A percentile compares a stretch with the other conserved stretches of the same genome.
phyloP scores from a whole-genome alignment of 148 eudicot genomes.

The Chenopodium berlandieri region DNA sequence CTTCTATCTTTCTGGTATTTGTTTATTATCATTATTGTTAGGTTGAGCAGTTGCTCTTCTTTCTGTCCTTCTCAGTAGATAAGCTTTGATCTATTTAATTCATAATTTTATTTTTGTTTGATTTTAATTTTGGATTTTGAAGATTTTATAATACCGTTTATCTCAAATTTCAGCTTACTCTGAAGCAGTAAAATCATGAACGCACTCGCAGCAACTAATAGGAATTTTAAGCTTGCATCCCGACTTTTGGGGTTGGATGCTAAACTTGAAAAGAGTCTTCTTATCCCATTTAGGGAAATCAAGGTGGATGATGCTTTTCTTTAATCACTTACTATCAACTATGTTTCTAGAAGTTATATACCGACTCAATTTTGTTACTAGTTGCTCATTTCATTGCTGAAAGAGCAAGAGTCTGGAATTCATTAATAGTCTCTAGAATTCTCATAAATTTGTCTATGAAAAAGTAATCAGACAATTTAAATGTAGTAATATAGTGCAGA shows the following conservation, averaged over 20 bases:
- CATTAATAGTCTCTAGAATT: not conserved
- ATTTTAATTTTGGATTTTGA: not conserved
- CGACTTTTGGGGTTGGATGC: conserved; percentile 82
- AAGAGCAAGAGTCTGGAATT: not conserved
- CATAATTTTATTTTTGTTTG: not conserved
- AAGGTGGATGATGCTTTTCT: conserved; percentile 47
- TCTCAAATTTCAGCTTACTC: conserved; percentile 14
- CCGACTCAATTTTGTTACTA: not conserved
- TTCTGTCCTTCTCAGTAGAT: not conserved
- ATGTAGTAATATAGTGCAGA: not conserved
- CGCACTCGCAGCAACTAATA: conserved; percentile 94
- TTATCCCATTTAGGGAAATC: conserved; percentile 95
- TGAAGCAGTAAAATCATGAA: conserved; percentile 51
- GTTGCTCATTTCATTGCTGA: not conserved
- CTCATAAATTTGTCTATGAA: too few species aligned
- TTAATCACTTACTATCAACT: not conserved
- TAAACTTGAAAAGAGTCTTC: conserved; percentile 86
- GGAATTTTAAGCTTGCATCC: conserved; percentile 85
- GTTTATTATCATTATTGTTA: not conserved
- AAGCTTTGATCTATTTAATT: not conserved
- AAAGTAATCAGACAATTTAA: not conserved
- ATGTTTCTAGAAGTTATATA: not conserved
- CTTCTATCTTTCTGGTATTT: not conserved
- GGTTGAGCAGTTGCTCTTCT: conserved; percentile 9
- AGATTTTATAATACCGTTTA: not conserved